phyloP scores from a whole-genome alignment of 225 moss, liverwort and hornwort genomes.

The Pseudisothecium myosuroides region DNA sequence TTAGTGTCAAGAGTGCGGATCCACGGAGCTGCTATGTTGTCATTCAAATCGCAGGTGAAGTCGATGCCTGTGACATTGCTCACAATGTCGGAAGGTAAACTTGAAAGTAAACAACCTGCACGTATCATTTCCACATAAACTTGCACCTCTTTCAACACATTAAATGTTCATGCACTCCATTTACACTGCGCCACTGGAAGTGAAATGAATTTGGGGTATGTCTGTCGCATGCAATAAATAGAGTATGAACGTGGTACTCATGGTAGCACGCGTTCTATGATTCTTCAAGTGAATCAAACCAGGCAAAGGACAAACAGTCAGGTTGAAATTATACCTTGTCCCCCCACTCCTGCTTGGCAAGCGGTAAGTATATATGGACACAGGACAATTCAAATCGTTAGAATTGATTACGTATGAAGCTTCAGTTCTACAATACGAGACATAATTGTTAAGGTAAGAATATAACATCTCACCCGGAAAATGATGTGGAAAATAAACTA shows the following conservation, averaged over 20 bases:
- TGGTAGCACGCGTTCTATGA: background rate
- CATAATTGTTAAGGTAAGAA: background rate
- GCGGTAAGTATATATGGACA: background rate
- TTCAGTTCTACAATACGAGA: background rate
- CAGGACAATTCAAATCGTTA: slow-evolving; percentile 1
- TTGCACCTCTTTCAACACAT: background rate
- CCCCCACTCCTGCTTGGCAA: slow-evolving; percentile 35
- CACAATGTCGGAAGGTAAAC: slow-evolving; percentile 81
- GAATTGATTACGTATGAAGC: background rate
- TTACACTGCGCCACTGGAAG: background rate
- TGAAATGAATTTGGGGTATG: background rate
- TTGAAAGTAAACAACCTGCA: slow-evolving; percentile 90
- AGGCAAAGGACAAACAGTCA: background rate
- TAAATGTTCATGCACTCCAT: background rate
- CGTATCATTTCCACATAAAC: background rate
- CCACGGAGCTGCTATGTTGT: slow-evolving; percentile 88
- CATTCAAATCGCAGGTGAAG: slow-evolving; percentile 87
- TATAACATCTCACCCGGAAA: background rate
- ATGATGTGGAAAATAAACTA: background rate
- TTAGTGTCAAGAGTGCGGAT: background rate
- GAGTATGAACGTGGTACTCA: background rate
- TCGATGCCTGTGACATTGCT: slow-evolving; percentile 61
- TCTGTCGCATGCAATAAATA: background rate
- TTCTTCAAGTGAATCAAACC: background rate
- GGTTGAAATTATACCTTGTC: slow-evolving; percentile 35